These are phyloP conservation scores for Rhodotorula graminis DNA, from an alignment of 768 basidiomycete genomes.

Conservation along the genomic window DNA sequence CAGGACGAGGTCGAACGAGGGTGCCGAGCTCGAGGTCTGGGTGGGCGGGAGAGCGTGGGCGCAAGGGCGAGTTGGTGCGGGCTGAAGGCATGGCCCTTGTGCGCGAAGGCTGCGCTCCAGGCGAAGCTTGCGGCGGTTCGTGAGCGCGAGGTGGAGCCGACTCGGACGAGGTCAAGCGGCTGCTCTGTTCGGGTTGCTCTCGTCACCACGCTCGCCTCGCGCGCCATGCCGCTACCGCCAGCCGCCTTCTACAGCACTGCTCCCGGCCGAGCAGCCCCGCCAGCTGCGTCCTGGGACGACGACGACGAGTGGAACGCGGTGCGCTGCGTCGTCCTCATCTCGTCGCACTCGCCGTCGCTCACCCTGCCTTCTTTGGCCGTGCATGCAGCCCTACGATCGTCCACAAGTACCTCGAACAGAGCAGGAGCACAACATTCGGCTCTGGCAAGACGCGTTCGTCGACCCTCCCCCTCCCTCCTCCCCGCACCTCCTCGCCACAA, in stretches of 20 bases:
- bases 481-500: not conserved
- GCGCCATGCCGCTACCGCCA: conserved; percentile 7
- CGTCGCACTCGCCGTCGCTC: too few relatives aligned
- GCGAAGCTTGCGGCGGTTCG: too few relatives aligned
- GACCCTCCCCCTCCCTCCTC: not conserved
- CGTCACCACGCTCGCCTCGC: too few relatives aligned
- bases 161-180: too few relatives aligned
- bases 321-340: not conserved
- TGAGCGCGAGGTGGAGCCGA: too few relatives aligned
- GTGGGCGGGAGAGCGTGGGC: not conserved
- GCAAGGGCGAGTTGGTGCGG: not conserved
- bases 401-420: not conserved
- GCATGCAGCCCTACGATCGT: conserved; percentile 10
- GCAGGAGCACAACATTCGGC: conserved; percentile 2
- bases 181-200: too few relatives aligned
- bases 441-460: conserved; percentile 28
- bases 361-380: not conserved
- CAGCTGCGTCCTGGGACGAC: conserved; percentile 1
- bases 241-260: not conserved
- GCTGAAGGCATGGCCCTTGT: too few relatives aligned
- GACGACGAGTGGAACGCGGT: conserved; percentile 18
- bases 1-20: not conserved
- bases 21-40: not conserved
- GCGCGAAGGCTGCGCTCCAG: too few relatives aligned
- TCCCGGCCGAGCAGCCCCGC: not conserved